Evolutionary conservation across 2,329 filamentous ascomycete species (phyloP).

Genomic region (Ophiocordyceps polyrhachis-furcata): DNA sequence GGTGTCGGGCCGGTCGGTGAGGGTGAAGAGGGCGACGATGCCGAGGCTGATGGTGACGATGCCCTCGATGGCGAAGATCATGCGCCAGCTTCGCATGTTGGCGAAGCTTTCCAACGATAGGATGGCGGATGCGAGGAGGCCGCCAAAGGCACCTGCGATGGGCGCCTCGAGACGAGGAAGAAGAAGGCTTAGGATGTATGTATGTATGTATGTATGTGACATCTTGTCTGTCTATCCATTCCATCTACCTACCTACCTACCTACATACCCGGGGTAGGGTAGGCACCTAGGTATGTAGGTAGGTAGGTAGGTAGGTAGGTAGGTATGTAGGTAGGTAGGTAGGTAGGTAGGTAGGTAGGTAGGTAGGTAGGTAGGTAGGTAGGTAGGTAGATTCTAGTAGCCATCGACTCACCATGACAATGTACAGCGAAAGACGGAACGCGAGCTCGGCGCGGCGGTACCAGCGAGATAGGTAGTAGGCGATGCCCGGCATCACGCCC

Average conservation of each 20-base stretch:
- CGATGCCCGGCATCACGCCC: conserved; percentile 55
- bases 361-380: too few relatives aligned
- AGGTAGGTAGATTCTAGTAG: too few relatives aligned
- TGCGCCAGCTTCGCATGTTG: conserved; percentile 38
- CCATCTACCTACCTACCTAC: too few relatives aligned
- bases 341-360: too few relatives aligned
- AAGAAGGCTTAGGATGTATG: too few relatives aligned
- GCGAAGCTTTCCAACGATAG: conserved; percentile 41
- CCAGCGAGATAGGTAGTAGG: conserved; percentile 56
- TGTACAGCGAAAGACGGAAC: conserved; percentile 48
- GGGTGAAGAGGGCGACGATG: conserved; percentile 41
- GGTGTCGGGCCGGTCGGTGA: conserved; percentile 51
- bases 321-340: too few relatives aligned
- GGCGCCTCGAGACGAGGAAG: too few relatives aligned
- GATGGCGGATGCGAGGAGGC: conserved; percentile 45
- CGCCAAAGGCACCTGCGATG: conserved; percentile 52
- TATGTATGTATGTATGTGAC: too few relatives aligned
- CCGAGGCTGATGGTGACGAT: conserved; percentile 35
- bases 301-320: too few relatives aligned
- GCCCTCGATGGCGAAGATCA: conserved; percentile 55
- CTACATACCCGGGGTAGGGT: too few relatives aligned
- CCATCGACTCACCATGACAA: conserved; percentile 41
- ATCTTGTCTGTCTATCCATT: too few relatives aligned
- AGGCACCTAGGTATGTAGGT: too few relatives aligned
- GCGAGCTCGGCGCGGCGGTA: conserved; percentile 50